Evolutionary conservation across 208 protist species (phyloP).

Genomic region (Wallacemonas sp.): DNA sequence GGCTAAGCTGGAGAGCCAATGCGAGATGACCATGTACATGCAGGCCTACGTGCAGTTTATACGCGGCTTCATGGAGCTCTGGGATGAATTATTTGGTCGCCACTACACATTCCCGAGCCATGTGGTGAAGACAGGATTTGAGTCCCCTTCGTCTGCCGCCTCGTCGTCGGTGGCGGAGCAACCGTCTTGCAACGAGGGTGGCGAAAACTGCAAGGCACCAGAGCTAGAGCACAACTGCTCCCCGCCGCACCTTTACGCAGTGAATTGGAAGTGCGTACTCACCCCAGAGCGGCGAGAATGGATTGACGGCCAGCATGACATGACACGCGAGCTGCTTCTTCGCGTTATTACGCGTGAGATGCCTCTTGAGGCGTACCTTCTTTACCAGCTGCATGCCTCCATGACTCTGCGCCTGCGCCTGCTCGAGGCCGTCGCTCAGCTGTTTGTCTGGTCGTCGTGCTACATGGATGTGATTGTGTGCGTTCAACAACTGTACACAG

Average conservation of each 20-base stretch:
- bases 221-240: background rate
- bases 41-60: constrained; percentile 56
- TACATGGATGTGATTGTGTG: constrained; percentile 60
- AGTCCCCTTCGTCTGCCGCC: background rate
- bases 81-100: constrained; percentile 65
- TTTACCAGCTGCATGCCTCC: constrained; percentile 64
- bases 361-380: constrained; percentile 50
- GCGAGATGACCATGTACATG: constrained; percentile 28
- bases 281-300: constrained; percentile 38
- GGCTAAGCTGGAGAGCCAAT: constrained; percentile 1
- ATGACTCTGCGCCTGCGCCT: constrained; percentile 45
- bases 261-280: constrained; percentile 53
- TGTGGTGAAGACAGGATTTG: constrained; percentile 10
- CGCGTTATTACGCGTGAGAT: constrained; percentile 40
- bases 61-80: constrained; percentile 46
- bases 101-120: constrained; percentile 29
- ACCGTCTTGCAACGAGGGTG: background rate
- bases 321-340: constrained; percentile 34
- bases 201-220: background rate
- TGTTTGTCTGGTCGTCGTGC: constrained; percentile 62
- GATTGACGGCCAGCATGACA: constrained; percentile 39
- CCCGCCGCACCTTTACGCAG: constrained; percentile 69
- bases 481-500: constrained; percentile 46
- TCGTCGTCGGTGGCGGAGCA: background rate
- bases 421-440: constrained; percentile 55